These are phyloP conservation scores for Fusarium pilosicola DNA, from an alignment of 2,329 filamentous ascomycete genomes.

Conservation along the genomic window DNA sequence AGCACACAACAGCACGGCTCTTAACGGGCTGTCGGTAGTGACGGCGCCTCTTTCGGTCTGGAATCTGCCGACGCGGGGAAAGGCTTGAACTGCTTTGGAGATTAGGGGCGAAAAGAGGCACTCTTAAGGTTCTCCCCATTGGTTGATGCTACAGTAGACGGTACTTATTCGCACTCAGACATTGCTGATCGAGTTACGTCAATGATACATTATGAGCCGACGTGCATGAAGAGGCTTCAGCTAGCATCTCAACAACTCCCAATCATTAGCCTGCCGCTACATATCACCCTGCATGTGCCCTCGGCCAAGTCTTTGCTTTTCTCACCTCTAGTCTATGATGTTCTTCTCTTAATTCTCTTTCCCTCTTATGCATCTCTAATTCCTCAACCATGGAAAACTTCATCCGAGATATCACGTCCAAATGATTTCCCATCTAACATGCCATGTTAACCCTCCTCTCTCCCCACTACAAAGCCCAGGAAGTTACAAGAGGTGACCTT, in stretches of 20 bases:
- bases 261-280: slow-evolving; percentile 23
- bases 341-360: neutral
- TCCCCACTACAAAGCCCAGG: slow-evolving; percentile 32
- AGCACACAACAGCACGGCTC: neutral
- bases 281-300: slow-evolving; percentile 5
- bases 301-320: neutral
- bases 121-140: slow-evolving; percentile 9
- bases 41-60: neutral
- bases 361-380: neutral
- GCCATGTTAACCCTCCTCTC: slow-evolving; percentile 42
- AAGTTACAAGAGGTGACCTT: slow-evolving; percentile 37
- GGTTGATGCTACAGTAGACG: neutral
- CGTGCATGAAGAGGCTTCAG: slow-evolving; percentile 20
- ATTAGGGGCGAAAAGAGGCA: neutral
- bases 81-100: neutral
- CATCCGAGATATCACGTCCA: slow-evolving; percentile 1
- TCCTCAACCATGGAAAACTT: slow-evolving; percentile 20
- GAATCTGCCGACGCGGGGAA: slow-evolving; percentile 12
- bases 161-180: neutral
- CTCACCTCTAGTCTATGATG: neutral
- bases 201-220: neutral
- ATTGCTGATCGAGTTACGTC: neutral
- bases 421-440: slow-evolving; percentile 15
- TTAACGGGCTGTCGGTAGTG: slow-evolving; percentile 12
- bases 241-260: slow-evolving; percentile 13